phyloP scores from a whole-genome alignment of 208 protist genomes.

The Wallacemonas collosoma region DNA sequence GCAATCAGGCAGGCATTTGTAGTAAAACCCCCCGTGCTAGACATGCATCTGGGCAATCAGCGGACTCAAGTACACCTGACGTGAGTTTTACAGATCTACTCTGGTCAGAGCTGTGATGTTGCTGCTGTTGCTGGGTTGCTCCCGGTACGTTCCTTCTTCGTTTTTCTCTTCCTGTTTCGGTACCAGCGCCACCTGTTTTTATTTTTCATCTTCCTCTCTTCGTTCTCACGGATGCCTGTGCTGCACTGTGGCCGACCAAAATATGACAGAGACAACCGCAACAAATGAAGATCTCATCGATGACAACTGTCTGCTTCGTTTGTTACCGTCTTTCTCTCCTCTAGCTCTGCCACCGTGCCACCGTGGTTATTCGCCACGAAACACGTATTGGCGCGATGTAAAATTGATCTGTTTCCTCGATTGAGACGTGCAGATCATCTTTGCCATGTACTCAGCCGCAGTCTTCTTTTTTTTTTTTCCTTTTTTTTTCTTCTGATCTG shows the following conservation, averaged over 20 bases:
- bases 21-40: no score
- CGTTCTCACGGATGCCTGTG: not conserved
- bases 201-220: not conserved
- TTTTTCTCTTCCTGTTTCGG: not conserved
- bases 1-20: no score
- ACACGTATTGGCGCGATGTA: not conserved
- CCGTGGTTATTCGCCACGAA: not conserved
- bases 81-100: no score
- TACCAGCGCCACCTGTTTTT: not conserved
- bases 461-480: constrained; percentile 15
- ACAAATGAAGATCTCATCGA: not conserved
- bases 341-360: not conserved
- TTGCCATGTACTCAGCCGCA: not conserved
- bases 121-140: not conserved
- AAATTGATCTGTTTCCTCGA: not conserved
- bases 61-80: not conserved
- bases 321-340: not conserved
- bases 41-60: constrained; percentile 10
- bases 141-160: not conserved
- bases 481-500: not conserved
- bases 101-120: no score
- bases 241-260: not conserved
- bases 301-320: not conserved
- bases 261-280: not conserved
- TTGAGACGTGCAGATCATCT: not conserved